These are phyloP conservation scores for Tulasnella sp. DNA, from an alignment of 768 basidiomycete genomes.

Conservation along the genomic window DNA sequence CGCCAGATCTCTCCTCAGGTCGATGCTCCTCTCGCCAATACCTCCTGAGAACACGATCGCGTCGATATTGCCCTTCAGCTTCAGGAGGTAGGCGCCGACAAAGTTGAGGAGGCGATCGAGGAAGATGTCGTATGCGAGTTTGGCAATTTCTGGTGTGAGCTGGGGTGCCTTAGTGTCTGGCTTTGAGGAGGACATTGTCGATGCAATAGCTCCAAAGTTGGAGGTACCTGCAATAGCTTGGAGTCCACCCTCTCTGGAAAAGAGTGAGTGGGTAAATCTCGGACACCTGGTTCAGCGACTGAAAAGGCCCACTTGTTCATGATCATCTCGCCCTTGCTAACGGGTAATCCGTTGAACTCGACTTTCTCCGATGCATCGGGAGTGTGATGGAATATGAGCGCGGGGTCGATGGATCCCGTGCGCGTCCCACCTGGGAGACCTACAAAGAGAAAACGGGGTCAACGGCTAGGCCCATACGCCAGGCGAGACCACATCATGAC, in stretches of 20 bases:
- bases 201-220: conserved; percentile 60
- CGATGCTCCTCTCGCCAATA: conserved; percentile 65
- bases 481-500: neutral
- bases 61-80: conserved; percentile 53
- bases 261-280: neutral
- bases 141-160: conserved; percentile 29
- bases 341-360: conserved; percentile 39
- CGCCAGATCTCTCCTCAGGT: conserved; percentile 50
- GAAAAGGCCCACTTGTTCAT: conserved; percentile 31
- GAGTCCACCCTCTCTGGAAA: conserved; percentile 56
- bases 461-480: too few species aligned
- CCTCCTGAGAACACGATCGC: conserved; percentile 82
- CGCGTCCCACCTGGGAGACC: conserved; percentile 81
- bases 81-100: conserved; percentile 64
- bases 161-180: conserved; percentile 25
- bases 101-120: conserved; percentile 65
- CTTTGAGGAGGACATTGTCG: conserved; percentile 27
- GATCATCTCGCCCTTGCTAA: conserved; percentile 32
- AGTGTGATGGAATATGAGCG: conserved; percentile 77
- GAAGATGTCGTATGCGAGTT: conserved; percentile 69
- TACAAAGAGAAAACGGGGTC: conserved; percentile 13
- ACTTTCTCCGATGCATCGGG: conserved; percentile 56
- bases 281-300: neutral
- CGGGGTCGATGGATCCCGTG: conserved; percentile 72
- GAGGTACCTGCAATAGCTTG: conserved; percentile 69